These are phyloP conservation scores for Galerina sulciceps DNA, from an alignment of 768 basidiomycete genomes.

Conservation along the genomic window DNA sequence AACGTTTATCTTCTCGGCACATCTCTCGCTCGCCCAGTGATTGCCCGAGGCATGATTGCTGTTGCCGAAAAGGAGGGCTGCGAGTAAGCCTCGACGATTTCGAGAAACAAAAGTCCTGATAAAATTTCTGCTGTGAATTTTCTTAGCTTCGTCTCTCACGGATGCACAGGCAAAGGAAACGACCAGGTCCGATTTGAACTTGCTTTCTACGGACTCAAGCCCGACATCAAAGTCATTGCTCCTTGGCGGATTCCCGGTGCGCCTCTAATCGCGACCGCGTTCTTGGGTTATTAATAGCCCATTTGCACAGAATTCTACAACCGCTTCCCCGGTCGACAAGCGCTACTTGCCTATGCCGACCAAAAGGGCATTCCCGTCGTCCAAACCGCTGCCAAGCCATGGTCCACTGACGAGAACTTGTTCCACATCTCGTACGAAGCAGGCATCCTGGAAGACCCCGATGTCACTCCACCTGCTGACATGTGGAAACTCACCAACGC, in stretches of 20 bases:
- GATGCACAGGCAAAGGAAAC: constrained; percentile 99
- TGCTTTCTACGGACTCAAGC: constrained; percentile 97
- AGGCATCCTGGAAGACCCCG: constrained; percentile 96
- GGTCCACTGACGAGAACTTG: constrained; percentile 99
- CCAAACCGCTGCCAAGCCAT: constrained; percentile 96
- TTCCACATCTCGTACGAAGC: constrained; percentile 99
- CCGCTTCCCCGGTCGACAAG: constrained; percentile 94
- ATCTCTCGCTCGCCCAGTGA: constrained; percentile 96
- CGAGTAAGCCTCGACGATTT: constrained; percentile 67
- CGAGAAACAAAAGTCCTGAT: not conserved
- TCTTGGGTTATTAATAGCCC: not conserved
- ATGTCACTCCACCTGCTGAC: constrained; percentile 90
- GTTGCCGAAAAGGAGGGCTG: constrained; percentile 90
- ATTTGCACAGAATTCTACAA: constrained; percentile 85
- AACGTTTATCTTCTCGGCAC: constrained; percentile 98
- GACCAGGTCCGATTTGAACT: constrained; percentile 99
- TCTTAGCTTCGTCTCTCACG: constrained; percentile 90
- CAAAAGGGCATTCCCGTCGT: constrained; percentile 89
- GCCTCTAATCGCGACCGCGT: constrained; percentile 10
- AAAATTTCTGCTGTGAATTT: not conserved
- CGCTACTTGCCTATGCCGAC: constrained; percentile 88
- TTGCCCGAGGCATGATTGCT: constrained; percentile 98
- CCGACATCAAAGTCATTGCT: constrained; percentile 98
- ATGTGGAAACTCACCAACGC: constrained; percentile 98
- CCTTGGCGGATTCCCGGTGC: constrained; percentile 96